Base-by-base conservation (phyloP, 1,284 basidiomycete species). In the Sanghuangporus weigelae region DNA sequence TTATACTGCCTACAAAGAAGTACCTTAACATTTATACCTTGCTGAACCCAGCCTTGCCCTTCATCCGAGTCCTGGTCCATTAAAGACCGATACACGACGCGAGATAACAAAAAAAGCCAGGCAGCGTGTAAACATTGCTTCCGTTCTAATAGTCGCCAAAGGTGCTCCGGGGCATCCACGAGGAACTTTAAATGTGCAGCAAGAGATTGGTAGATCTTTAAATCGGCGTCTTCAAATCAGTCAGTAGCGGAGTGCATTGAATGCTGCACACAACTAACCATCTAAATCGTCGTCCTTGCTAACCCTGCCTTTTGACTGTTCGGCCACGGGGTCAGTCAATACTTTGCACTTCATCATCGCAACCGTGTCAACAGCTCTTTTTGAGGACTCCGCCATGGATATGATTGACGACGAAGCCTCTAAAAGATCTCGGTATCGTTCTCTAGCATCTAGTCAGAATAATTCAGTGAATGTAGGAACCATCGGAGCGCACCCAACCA, bases 371-470 rank as follows among this genome's bases (percentile, higher is more conserved):
- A 83, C 72, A 10, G 92, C 89, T 67, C 79, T 80, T 60, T 80
- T 77, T 5, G 90, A 87, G 8, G 90, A 89, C 42, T 79, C 74
- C 10, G 87, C 79, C 67, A 93, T 87, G 57, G 84, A 81, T 38
- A 93, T 89, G 59, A 96, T 96, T 8, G 93, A 93, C 0, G 92
- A 86, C 0, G 95, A 95, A 0, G 95, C 93, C 69, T 95, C 90
- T 19, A 98, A 79, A 23, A 97, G 82, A 75, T 98, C 95, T 58
- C 95, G 88, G 76, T 98, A 97, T 67, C 95, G 87, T 81, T 96
- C 95, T 74, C 95, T 95, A 75, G 74, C n/a, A 26, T 35, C 16
- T 35, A 38, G 42, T 31, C 21, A 42, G 11, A 38, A 5, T 81
- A 81, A 76, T 71, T 71, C 71, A 75, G 73, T 68, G 73, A 71